phyloP scores from a whole-genome alignment of 1,284 basidiomycete genomes.

The Afroboletus lepidellus region DNA sequence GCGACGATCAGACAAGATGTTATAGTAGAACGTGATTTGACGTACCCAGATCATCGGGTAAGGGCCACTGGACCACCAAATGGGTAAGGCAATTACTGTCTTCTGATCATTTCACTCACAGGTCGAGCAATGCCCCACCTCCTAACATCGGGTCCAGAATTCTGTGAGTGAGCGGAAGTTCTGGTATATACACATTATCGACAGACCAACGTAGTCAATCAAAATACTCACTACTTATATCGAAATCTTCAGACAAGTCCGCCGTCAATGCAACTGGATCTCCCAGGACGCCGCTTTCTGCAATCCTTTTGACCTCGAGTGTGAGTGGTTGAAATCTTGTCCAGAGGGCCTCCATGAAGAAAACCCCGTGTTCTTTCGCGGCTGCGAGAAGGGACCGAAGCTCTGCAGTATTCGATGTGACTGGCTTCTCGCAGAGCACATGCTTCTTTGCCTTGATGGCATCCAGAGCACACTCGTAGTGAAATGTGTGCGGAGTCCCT shows the following conservation, averaged over 20 bases:
- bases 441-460: constrained; percentile 82
- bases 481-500: constrained; percentile 86
- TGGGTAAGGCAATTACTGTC: constrained; percentile 1
- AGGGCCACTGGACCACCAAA: constrained; percentile 53
- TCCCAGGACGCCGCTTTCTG: constrained; percentile 61
- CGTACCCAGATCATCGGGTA: constrained; percentile 80
- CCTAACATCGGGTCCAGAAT: constrained; percentile 81
- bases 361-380: constrained; percentile 75
- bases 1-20: constrained; percentile 9
- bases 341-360: constrained; percentile 90
- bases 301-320: constrained; percentile 62
- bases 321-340: constrained; percentile 76
- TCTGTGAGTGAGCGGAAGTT: constrained; percentile 65
- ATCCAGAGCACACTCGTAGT: constrained; percentile 77
- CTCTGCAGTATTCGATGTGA: constrained; percentile 65
- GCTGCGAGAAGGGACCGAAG: constrained; percentile 65
- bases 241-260: constrained; percentile 73
- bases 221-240: constrained; percentile 60
- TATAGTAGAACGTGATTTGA: background rate
- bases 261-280: constrained; percentile 64
- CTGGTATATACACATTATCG: constrained; percentile 35
- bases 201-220: background rate
- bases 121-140: constrained; percentile 83
- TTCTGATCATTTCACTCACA: constrained; percentile 45
- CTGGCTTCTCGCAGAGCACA: constrained; percentile 85